phyloP scores from a whole-genome alignment of 352 stramenopile species.

The Phytophthora kernoviae region DNA sequence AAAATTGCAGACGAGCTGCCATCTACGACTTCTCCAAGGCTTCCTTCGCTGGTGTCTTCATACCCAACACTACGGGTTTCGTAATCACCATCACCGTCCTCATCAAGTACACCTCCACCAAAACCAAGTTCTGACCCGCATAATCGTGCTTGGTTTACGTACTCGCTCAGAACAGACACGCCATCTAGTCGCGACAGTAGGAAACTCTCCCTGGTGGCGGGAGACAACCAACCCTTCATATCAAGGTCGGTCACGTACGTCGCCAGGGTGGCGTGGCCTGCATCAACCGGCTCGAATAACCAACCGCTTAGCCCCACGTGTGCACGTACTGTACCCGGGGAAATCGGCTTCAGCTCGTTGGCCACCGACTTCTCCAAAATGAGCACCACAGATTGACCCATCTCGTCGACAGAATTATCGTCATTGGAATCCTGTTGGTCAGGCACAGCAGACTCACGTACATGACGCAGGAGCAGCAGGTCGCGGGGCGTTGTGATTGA shows the following conservation, averaged over 20 bases:
- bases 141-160: constrained; percentile 66
- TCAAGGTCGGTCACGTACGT: constrained; percentile 83
- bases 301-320: constrained; percentile 74
- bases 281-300: constrained; percentile 75
- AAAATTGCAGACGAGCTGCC: constrained; percentile 45
- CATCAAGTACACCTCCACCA: constrained; percentile 40
- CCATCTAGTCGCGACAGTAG: constrained; percentile 64
- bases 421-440: constrained; percentile 40
- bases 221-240: constrained; percentile 54
- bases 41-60: constrained; percentile 43
- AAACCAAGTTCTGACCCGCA: constrained; percentile 56
- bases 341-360: constrained; percentile 70
- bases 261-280: constrained; percentile 51
- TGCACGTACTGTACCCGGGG: constrained; percentile 49
- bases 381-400: constrained; percentile 63
- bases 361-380: constrained; percentile 83
- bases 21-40: constrained; percentile 36
- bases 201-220: constrained; percentile 52
- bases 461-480: constrained; percentile 75
- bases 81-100: constrained; percentile 42
- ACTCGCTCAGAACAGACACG: constrained; percentile 64
- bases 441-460: constrained; percentile 61
- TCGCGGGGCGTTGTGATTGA: constrained; percentile 58
- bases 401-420: constrained; percentile 50
- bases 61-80: constrained; percentile 37